These are phyloP conservation scores for Andrographis paniculata DNA, from an alignment of 305 asterid genomes.

Conservation along the genomic window DNA sequence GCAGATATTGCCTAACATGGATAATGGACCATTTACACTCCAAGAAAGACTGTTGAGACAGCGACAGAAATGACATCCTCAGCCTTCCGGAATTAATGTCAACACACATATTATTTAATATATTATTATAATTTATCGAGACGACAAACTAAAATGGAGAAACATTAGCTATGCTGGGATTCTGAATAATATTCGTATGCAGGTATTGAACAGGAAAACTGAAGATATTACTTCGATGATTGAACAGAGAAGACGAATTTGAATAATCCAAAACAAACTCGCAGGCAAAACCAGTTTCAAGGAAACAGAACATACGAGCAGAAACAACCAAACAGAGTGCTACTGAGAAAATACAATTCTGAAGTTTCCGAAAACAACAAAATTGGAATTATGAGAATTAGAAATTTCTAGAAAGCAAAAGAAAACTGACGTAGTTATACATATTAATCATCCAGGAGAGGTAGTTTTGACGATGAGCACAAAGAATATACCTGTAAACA, in stretches of 20 bases:
- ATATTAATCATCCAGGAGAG: neutral
- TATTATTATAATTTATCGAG: neutral
- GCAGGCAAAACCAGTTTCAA: conserved; percentile 3
- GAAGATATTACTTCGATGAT: neutral
- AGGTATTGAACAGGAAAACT: neutral
- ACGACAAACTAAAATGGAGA: neutral
- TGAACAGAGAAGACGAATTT: neutral
- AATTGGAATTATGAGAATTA: too few relatives aligned
- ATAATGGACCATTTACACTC: conserved; percentile 13
- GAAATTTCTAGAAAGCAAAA: neutral
- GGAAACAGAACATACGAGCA: conserved; percentile 11
- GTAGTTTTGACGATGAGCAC: conserved; percentile 6
- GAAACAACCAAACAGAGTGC: conserved; percentile 14
- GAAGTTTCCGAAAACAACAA: conserved; percentile 9
- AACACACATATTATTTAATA: neutral
- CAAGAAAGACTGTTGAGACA: conserved; percentile 22
- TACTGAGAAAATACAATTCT: neutral
- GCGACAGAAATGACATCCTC: conserved; percentile 17
- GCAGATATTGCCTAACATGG: neutral
- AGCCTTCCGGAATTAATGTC: conserved; percentile 2
- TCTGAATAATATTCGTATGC: neutral
- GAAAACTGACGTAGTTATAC: neutral
- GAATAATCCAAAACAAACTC: neutral
- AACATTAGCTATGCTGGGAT: neutral
- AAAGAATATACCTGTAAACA: conserved; percentile 52